phyloP scores from a whole-genome alignment of 306 rosid genomes.

The Cyclanthera cordifolia region DNA sequence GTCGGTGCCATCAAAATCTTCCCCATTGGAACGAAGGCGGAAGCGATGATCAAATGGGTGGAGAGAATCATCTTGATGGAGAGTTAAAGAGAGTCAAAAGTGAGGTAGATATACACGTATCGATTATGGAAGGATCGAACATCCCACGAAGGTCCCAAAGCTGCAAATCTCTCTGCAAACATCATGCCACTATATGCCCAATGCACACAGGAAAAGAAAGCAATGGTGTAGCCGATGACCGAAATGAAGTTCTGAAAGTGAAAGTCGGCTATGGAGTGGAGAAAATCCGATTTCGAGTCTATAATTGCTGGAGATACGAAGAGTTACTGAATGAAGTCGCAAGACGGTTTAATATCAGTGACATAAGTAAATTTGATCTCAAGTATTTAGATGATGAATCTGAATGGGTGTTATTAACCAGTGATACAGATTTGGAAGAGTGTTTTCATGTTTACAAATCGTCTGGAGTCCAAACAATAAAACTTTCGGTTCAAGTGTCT shows the following conservation, averaged over 20 bases:
- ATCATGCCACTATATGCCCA: slow-evolving; percentile 17
- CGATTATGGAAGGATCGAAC: slow-evolving; percentile 20
- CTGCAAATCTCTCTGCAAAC: slow-evolving; percentile 29
- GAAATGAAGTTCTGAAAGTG: slow-evolving; percentile 21
- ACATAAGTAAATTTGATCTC: slow-evolving; percentile 46
- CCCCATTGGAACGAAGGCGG: too few relatives aligned
- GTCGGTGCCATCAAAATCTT: too few relatives aligned
- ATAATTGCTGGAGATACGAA: slow-evolving; percentile 30
- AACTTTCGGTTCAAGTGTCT: slow-evolving; percentile 52
- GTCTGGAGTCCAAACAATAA: slow-evolving; percentile 40
- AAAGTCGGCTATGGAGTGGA: slow-evolving; percentile 71
- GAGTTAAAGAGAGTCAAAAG: slow-evolving; percentile 55
- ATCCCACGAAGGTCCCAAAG: too few relatives aligned
- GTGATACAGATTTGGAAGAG: slow-evolving; percentile 87
- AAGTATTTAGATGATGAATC: slow-evolving; percentile 88
- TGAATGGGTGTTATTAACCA: slow-evolving; percentile 83
- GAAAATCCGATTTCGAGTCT: slow-evolving; percentile 62
- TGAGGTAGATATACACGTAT: slow-evolving; percentile 47
- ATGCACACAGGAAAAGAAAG: slow-evolving; percentile 9
- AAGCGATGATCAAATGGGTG: slow-evolving; percentile 26
- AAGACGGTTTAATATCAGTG: slow-evolving; percentile 45
- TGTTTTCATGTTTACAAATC: slow-evolving; percentile 69
- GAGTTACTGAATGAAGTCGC: slow-evolving; percentile 53
- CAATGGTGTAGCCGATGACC: too few relatives aligned
- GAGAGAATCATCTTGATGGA: slow-evolving; percentile 27